These are phyloP conservation scores for Arthrinium puccinioides DNA, from an alignment of 2,329 filamentous ascomycete genomes.

Conservation along the genomic window DNA sequence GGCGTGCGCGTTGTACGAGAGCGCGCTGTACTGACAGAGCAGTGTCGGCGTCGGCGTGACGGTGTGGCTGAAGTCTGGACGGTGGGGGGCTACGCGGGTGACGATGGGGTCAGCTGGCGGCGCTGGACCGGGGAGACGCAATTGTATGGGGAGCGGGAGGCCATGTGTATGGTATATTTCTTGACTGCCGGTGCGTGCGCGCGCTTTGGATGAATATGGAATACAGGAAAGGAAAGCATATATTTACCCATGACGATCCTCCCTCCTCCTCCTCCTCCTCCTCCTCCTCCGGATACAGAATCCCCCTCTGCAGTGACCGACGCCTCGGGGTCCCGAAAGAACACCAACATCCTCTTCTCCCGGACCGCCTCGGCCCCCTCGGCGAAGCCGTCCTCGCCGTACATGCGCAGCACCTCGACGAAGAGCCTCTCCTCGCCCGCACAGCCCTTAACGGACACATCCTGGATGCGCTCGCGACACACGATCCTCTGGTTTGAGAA, in stretches of 20 bases:
- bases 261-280: too few relatives aligned
- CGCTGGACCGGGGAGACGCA: too few relatives aligned
- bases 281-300: too few relatives aligned
- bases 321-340: slow-evolving; percentile 32
- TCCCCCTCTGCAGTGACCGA: too few relatives aligned
- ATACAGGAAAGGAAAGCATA: too few relatives aligned
- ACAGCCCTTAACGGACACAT: slow-evolving; percentile 26
- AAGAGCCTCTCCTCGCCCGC: slow-evolving; percentile 37
- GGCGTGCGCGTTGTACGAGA: slow-evolving; percentile 86
- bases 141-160: too few relatives aligned
- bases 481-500: slow-evolving; percentile 31
- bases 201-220: too few relatives aligned
- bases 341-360: slow-evolving; percentile 45
- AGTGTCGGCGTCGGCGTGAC: slow-evolving; percentile 62
- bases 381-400: slow-evolving; percentile 18
- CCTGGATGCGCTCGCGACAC: slow-evolving; percentile 39
- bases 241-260: too few relatives aligned
- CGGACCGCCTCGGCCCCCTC: slow-evolving; percentile 28
- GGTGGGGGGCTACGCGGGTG: not conserved
- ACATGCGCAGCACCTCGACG: slow-evolving; percentile 42
- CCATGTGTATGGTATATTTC: too few relatives aligned
- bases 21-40: slow-evolving; percentile 83
- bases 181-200: too few relatives aligned
- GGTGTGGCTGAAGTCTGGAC: slow-evolving; percentile 29
- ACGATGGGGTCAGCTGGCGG: too few relatives aligned